Base-by-base conservation (phyloP, 2,329 filamentous ascomycete species). In the Cytospora paraplurivora region DNA sequence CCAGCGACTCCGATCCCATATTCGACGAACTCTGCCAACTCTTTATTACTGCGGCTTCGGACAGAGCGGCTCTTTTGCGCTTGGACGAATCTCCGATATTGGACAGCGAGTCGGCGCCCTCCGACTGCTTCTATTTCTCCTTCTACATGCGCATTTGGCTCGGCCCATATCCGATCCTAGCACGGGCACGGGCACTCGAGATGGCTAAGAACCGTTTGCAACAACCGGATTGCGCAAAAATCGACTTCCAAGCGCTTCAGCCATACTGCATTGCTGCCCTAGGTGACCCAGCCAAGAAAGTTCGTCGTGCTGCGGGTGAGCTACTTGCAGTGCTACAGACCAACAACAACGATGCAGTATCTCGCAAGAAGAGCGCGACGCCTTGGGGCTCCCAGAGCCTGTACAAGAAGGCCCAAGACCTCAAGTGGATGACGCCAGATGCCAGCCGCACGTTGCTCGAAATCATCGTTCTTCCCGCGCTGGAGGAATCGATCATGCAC, bases 401-500 rank as follows among this genome's bases (percentile, higher is more conserved):
- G 0, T 96, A 96, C 71, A 87, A 86, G 6, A 76, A 81, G 54
- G 77, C 77, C 7, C 77, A 76, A 34, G 75, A 81, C 41, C 73
- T 89, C 17, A 78, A 83, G 53, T 85, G 84, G 80, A 79, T 96
- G 60, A 75, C 83, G 4, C 71, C 78, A 0, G 82, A 87, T 32
- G 82, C 88, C 60, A 78, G 79, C 2, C 78, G 82, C 51, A 87
- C 85, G 63, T 76, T 96, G 21, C 72, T 95, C 0, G 82, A 85
- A 21, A 80, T 85, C 21, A 81, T 90, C 44, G 76, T 97, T n/a
- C 74, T 92, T 21, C 91, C 91, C 0, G 85, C 84, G 1, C 77
- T 97, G 11, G 93, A 97, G 75, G 95, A 97, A 75, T 96, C 89
- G 71, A 82, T 94, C 4, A 85, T 97, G 68, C 93, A 98, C 72